Conservation (phyloP, 164 flowering plant genomes). For the Echeveria elegans region DNA sequence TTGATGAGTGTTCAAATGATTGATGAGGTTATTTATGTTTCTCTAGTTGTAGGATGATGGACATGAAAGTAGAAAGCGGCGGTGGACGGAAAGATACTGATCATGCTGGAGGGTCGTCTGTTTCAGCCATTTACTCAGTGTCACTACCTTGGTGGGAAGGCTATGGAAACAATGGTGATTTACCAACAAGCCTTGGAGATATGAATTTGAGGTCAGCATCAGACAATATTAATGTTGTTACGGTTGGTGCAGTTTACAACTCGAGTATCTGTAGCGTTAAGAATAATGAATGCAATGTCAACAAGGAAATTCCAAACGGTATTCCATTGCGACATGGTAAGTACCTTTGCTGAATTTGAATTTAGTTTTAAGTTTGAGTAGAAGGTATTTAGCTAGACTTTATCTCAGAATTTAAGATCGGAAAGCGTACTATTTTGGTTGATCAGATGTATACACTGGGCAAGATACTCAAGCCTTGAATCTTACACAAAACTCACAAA, state of each 20-base stretch:
- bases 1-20: no score
- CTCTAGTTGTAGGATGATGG: neutral
- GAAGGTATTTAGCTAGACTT: no score
- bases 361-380: no score
- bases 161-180: neutral
- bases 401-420: no score
- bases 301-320: neutral
- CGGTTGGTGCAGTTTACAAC: neutral
- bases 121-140: neutral
- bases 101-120: no score
- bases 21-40: no score
- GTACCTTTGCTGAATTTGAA: conserved; percentile 28
- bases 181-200: neutral
- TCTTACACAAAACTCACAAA: no score
- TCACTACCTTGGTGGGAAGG: neutral
- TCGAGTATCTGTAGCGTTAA: no score
- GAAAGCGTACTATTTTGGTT: no score
- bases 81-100: neutral
- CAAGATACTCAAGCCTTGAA: no score
- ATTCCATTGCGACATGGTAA: conserved; percentile 15
- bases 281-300: neutral
- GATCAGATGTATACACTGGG: no score
- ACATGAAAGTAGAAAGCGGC: neutral
- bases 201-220: neutral
- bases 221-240: neutral